Evolutionary conservation across 352 stramenopile species (phyloP), one percentile per base, ranked within the genome.

Genomic region (Pseudoperonospora humuli): DNA sequence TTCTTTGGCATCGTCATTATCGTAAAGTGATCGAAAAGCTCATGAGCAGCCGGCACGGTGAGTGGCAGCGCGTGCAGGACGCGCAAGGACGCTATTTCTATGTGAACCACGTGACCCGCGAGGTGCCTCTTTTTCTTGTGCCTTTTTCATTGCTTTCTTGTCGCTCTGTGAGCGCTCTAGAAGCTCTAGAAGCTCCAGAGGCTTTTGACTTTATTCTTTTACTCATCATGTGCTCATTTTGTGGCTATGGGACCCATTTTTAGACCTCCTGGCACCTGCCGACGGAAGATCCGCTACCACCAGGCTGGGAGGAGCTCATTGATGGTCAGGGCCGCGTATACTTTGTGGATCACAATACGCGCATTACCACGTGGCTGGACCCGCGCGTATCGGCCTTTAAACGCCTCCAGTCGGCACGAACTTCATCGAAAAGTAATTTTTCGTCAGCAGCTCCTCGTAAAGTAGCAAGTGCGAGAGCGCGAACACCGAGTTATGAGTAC

Each of bases 41-140:
- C 20, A 70, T 71, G 61, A 67, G 56, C 39, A 57, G 36, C 40
- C 58, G 57, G 18, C 46, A 64, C 24, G 57, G 64, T 44, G 65
- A 61, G 36, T 93, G 80, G 80, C 64, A 88, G 63, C 77, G 78
- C 58, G 72, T 90, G 33, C 59, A 80, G 55, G 77, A 93, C 70
- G 63, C 77, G n/a, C 70, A 81, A 25, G 80, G 80, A 3, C 75
- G 76, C 43, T 84, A 86, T 29, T 93, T 93, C 56, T 93, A 90
- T 57, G 80, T 93, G 19, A 93, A 93, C 54, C 77, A 90, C 54
- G 51, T 37, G 18, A 90, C 80, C 20, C 69, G 75, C 13, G 75
- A 93, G 78, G 78, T 91, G 28, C 54, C 59, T 50, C 20, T 37
- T 15, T 25, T 3, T 47, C 13, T 31, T 29, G 6, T 26, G 26